Evolutionary conservation across 768 basidiomycete species (phyloP).

Genomic region (Boletus subparvulus): DNA sequence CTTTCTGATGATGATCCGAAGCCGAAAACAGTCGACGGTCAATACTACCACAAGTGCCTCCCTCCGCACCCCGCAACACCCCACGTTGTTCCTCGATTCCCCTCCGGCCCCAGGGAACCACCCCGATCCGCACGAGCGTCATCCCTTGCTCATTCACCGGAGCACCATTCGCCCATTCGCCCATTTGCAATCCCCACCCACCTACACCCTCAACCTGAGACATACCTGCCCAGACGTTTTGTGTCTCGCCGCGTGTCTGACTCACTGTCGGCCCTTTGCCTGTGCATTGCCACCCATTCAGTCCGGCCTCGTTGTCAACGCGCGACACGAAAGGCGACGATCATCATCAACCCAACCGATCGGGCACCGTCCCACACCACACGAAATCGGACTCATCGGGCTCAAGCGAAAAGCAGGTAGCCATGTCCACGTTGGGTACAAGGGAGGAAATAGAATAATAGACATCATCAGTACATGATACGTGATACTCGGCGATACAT

Average conservation of each 20-base stretch:
- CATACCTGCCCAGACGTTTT: background rate
- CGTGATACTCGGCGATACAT: background rate
- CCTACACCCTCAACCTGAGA: constrained; percentile 23
- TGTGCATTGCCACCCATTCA: background rate
- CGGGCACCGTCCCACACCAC: background rate
- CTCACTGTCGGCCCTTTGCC: background rate
- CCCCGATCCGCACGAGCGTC: too few species aligned
- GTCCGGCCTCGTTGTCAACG: constrained; percentile 24
- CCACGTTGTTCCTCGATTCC: too few species aligned
- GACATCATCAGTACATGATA: constrained; percentile 13
- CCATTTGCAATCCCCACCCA: constrained; percentile 14
- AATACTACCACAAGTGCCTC: too few species aligned
- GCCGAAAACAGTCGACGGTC: too few species aligned
- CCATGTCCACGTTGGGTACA: background rate
- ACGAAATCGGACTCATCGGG: background rate
- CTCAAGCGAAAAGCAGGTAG: background rate
- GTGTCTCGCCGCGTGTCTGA: constrained; percentile 7
- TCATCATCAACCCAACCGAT: background rate
- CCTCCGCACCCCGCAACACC: too few species aligned
- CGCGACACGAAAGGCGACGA: background rate
- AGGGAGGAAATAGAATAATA: constrained; percentile 21
- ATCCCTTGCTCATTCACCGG: too few species aligned
- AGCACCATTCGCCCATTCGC: too few species aligned
- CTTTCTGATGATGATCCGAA: too few species aligned
- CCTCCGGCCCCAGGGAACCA: too few species aligned